Conservation (phyloP, 1,139 yeast species). For the Sugiyamaella xylanicola region DNA sequence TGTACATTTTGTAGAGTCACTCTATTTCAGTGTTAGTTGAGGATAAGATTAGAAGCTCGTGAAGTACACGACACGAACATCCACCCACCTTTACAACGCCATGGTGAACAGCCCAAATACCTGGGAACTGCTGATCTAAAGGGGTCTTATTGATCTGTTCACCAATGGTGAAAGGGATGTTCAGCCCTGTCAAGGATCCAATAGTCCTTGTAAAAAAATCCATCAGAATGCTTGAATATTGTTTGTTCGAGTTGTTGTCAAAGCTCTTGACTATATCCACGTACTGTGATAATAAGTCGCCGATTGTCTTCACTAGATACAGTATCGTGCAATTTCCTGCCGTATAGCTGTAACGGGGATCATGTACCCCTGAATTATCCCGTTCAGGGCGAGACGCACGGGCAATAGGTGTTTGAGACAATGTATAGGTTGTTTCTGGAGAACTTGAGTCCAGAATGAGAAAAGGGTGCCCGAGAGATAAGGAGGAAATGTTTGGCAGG, state of each 20-base stretch:
- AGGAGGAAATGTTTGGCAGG: too few relatives aligned
- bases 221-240: slow-evolving; percentile 31
- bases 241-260: background rate
- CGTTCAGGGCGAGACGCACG: slow-evolving; percentile 1
- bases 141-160: slow-evolving; percentile 28
- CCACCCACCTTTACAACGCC: slow-evolving; percentile 44
- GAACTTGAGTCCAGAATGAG: too few relatives aligned
- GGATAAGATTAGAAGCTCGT: too few relatives aligned
- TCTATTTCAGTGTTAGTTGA: slow-evolving; percentile 29
- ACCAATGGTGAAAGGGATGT: slow-evolving; percentile 40
- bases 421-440: too few relatives aligned
- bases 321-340: background rate
- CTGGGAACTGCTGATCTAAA: slow-evolving; percentile 35
- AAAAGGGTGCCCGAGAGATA: too few relatives aligned
- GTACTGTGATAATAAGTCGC: background rate
- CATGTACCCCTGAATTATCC: slow-evolving; percentile 10
- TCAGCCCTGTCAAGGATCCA: slow-evolving; percentile 41
- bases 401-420: background rate
- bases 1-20: slow-evolving; percentile 49
- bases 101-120: slow-evolving; percentile 54
- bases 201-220: slow-evolving; percentile 44
- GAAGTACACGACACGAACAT: too few relatives aligned
- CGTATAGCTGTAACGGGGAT: slow-evolving; percentile 4
- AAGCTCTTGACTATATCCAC: background rate
- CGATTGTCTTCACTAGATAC: background rate